Percentiles rank a stretch among this genome's conserved stretches.
Conservation (phyloP, 2,329 filamentous ascomycete genomes). For the Taxawa tesnikishii region DNA sequence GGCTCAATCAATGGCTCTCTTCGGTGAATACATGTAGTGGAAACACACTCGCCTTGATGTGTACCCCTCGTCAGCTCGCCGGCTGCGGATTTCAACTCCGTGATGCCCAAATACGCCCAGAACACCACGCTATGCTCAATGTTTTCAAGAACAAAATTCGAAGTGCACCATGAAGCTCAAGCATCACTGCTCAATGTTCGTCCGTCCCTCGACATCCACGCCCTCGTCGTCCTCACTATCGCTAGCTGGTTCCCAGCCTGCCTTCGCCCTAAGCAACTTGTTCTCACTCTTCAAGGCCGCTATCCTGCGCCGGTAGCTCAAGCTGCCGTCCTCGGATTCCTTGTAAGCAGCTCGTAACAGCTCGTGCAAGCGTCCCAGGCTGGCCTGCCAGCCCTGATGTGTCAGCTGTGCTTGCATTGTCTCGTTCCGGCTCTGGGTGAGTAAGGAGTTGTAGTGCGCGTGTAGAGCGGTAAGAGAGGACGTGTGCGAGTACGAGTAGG, state of each 20-base stretch:
- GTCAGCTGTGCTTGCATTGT: slow-evolving; percentile 33
- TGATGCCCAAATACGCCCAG: too few relatives aligned
- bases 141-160: too few relatives aligned
- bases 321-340: slow-evolving; percentile 22
- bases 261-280: slow-evolving; percentile 29
- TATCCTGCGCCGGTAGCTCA: slow-evolving; percentile 24
- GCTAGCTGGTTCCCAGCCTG: slow-evolving; percentile 29
- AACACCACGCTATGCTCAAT: too few relatives aligned
- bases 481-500: slow-evolving; percentile 20
- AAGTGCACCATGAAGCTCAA: too few relatives aligned
- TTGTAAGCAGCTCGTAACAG: slow-evolving; percentile 27
- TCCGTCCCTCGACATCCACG: too few relatives aligned
- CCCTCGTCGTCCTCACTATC: slow-evolving; percentile 28
- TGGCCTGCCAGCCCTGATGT: slow-evolving; percentile 37
- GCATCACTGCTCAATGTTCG: too few relatives aligned
- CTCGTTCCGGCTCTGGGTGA: slow-evolving; percentile 30
- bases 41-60: too few relatives aligned
- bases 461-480: slow-evolving; percentile 21
- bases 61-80: too few relatives aligned
- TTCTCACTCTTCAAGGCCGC: slow-evolving; percentile 36
- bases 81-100: too few relatives aligned
- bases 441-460: slow-evolving; percentile 33
- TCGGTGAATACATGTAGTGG: too few relatives aligned
- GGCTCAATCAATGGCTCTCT: too few relatives aligned
- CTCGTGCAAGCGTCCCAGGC: slow-evolving; percentile 29